These are phyloP conservation scores for Davidsoniella neocaledoniae DNA, from an alignment of 2,329 filamentous ascomycete genomes.

Conservation along the genomic window DNA sequence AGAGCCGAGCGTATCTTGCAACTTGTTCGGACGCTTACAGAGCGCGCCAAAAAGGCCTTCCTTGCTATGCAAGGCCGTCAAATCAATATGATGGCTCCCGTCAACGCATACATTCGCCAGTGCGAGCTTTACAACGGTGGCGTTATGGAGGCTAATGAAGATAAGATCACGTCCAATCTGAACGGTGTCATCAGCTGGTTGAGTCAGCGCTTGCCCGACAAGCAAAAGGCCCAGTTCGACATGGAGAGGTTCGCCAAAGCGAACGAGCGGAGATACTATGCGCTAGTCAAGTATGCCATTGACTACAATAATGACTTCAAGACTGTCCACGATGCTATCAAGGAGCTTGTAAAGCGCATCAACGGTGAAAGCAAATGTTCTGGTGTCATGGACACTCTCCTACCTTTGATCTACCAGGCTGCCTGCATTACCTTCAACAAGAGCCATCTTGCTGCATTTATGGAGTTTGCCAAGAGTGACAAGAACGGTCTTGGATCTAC, in stretches of 20 bases:
- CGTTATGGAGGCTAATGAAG: slow-evolving; percentile 55
- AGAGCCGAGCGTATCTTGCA: slow-evolving; percentile 72
- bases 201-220: slow-evolving; percentile 59
- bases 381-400: slow-evolving; percentile 60
- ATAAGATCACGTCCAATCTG: slow-evolving; percentile 52
- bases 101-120: slow-evolving; percentile 61
- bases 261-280: slow-evolving; percentile 79
- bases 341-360: slow-evolving; percentile 71
- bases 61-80: slow-evolving; percentile 73
- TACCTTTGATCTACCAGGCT: slow-evolving; percentile 67
- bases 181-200: slow-evolving; percentile 58
- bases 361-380: slow-evolving; percentile 28
- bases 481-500: slow-evolving; percentile 59
- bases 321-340: slow-evolving; percentile 76
- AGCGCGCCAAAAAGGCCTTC: slow-evolving; percentile 68
- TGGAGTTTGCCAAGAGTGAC: slow-evolving; percentile 73
- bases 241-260: slow-evolving; percentile 80
- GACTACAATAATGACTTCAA: slow-evolving; percentile 79
- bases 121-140: slow-evolving; percentile 86
- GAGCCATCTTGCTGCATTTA: slow-evolving; percentile 80
- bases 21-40: slow-evolving; percentile 61
- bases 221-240: slow-evolving; percentile 53
- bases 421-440: slow-evolving; percentile 82
- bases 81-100: slow-evolving; percentile 52
- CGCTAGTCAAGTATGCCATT: slow-evolving; percentile 74